Evolutionary conservation across 805 yeast species (phyloP).

Genomic region (Wickerhamiella dianesei): DNA sequence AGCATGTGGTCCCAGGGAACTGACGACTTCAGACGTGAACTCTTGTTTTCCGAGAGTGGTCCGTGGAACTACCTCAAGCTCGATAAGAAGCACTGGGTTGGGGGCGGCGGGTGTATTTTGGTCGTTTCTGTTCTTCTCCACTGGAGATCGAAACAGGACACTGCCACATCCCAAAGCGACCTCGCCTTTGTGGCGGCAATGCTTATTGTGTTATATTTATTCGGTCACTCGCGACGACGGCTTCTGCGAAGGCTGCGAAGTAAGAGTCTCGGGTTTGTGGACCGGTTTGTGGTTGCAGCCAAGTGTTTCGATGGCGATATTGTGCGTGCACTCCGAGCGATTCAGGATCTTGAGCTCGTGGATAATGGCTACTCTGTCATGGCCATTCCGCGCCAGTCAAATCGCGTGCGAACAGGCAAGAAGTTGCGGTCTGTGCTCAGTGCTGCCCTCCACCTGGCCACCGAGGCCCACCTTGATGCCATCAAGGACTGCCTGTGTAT

Average conservation of each 20-base stretch:
- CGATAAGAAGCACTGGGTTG: slow-evolving; percentile 18
- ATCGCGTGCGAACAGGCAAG: slow-evolving; percentile 12
- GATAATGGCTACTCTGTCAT: slow-evolving; percentile 14
- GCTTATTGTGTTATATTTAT: slow-evolving; percentile 21
- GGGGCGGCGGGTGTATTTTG: slow-evolving; percentile 27
- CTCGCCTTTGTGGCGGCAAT: slow-evolving; percentile 17
- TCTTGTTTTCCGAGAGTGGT: slow-evolving; percentile 12
- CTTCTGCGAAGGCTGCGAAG: slow-evolving; percentile 21
- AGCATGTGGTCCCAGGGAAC: slow-evolving; percentile 14
- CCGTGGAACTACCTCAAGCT: slow-evolving; percentile 11
- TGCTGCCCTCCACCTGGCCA: slow-evolving; percentile 22
- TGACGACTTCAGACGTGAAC: slow-evolving; percentile 11
- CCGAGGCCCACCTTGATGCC: slow-evolving; percentile 24
- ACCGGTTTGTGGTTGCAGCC: slow-evolving; percentile 16
- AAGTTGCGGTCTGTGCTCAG: slow-evolving; percentile 25
- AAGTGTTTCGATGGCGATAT: slow-evolving; percentile 22
- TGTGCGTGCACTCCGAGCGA: slow-evolving; percentile 18
- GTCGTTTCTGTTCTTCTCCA: slow-evolving; percentile 24
- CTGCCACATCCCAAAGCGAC: slow-evolving; percentile 3
- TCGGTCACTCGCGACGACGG: slow-evolving; percentile 25
- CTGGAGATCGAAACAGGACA: slow-evolving; percentile 13
- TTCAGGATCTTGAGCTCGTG: slow-evolving; percentile 24
- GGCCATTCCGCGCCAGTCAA: background rate
- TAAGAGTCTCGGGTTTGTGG: slow-evolving; percentile 19
- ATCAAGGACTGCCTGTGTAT: slow-evolving; percentile 22